Evolutionary conservation across 805 yeast genomes (phyloP).

Genomic region (Saccharomycopsis capsularis): DNA sequence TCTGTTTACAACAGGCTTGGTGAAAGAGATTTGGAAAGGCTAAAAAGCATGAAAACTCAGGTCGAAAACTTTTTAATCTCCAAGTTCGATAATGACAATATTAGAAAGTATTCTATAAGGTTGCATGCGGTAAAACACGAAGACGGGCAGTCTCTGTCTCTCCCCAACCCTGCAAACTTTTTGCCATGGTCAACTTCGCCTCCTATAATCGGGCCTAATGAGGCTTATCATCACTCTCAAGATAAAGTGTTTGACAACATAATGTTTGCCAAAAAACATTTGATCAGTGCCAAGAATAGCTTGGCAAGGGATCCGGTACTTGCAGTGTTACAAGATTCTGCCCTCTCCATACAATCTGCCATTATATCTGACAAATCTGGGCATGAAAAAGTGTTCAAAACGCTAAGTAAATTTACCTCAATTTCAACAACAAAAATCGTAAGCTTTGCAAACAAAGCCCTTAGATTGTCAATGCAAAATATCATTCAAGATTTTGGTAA

Average conservation of each 20-base stretch:
- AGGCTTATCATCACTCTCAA: too few relatives aligned
- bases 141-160: too few relatives aligned
- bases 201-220: too few relatives aligned
- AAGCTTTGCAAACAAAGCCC: too few relatives aligned
- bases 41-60: not conserved
- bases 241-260: too few relatives aligned
- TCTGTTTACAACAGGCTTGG: not conserved
- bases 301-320: constrained; percentile 33
- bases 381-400: too few relatives aligned
- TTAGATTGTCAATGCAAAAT: not conserved
- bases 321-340: constrained; percentile 44
- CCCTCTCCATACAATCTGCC: constrained; percentile 38
- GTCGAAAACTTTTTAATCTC: constrained; percentile 5
- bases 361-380: not conserved
- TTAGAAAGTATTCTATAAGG: too few relatives aligned
- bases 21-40: not conserved
- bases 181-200: too few relatives aligned
- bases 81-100: not conserved
- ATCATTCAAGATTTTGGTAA: not conserved
- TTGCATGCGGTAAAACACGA: too few relatives aligned
- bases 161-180: too few relatives aligned
- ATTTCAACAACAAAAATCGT: not conserved
- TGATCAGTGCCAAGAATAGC: constrained; percentile 28
- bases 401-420: too few relatives aligned
- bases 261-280: constrained; percentile 27